These are phyloP conservation scores for Phalaenopsis aphrodite DNA, from an alignment of 106 monocot genomes.

Conservation along the genomic window DNA sequence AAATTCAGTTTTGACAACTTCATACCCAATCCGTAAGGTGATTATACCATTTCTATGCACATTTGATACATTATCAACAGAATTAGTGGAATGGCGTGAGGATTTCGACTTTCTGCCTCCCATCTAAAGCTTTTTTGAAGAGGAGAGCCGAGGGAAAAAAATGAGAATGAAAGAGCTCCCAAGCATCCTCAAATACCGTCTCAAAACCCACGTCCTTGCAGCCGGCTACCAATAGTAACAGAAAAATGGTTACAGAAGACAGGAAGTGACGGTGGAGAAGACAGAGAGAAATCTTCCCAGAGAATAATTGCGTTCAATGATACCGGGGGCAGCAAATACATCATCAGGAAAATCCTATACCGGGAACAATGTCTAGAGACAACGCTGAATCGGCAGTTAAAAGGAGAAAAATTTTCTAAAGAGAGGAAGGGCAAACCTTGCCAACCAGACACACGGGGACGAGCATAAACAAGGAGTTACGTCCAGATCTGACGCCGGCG, in stretches of 20 bases:
- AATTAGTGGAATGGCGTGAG: not conserved
- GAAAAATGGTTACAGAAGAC: no score
- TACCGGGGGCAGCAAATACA: not conserved
- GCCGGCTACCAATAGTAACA: not conserved
- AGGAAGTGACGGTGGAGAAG: not conserved
- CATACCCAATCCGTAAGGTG: no score
- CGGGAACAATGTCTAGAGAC: not conserved
- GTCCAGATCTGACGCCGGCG: no score
- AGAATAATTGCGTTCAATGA: not conserved
- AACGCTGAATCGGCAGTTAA: not conserved
- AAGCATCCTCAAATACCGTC: not conserved
- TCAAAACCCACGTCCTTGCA: not conserved
- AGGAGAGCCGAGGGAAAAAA: not conserved
- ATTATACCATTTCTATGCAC: not conserved
- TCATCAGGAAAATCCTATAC: not conserved
- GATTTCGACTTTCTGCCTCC: no score
- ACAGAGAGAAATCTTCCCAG: not conserved
- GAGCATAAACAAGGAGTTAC: no score
- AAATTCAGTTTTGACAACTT: not conserved
- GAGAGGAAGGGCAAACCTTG: no score
- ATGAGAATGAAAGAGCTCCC: not conserved
- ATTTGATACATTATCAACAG: not conserved
- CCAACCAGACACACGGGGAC: no score
- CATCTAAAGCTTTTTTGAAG: not conserved
- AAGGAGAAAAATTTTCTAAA: not conserved